Conservation (phyloP, 2,329 filamentous ascomycete genomes). For the Aspergillus nomiae region DNA sequence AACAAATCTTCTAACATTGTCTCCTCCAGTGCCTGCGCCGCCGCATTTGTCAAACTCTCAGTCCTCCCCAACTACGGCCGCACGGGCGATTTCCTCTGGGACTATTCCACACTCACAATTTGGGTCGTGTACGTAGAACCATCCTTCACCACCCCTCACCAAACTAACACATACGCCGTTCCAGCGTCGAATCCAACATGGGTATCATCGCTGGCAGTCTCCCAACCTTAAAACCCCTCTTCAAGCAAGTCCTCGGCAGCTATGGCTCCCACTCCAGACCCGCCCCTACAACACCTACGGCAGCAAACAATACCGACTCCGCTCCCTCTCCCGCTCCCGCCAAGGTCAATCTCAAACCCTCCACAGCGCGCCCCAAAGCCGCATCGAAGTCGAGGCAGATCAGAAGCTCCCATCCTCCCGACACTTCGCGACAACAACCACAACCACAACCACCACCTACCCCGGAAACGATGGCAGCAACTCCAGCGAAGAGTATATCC, state of each 20-base stretch:
- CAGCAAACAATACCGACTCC: constrained; percentile 16
- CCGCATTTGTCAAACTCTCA: constrained; percentile 46
- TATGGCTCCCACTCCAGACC: constrained; percentile 19
- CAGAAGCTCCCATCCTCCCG: neutral
- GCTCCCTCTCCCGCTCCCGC: constrained; percentile 12
- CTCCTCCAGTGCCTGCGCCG: constrained; percentile 37
- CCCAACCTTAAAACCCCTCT: constrained; percentile 35
- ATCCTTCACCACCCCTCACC: neutral
- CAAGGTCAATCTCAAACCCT: neutral
- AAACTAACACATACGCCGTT: neutral
- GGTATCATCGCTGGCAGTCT: constrained; percentile 36
- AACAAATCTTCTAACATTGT: neutral
- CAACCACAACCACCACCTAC: neutral
- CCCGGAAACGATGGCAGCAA: constrained; percentile 3
- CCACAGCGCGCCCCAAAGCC: neutral
- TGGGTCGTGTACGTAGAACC: constrained; percentile 40
- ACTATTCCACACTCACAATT: constrained; percentile 51
- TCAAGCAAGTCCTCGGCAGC: constrained; percentile 27
- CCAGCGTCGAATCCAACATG: constrained; percentile 30
- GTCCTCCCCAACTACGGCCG: constrained; percentile 45
- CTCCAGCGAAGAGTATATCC: constrained; percentile 18
- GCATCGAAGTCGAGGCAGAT: neutral
- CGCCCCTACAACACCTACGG: constrained; percentile 14
- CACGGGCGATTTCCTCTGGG: constrained; percentile 48
- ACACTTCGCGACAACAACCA: neutral